Conservation (phyloP, 169 alveolate genomes). For the Babesia microti region DNA sequence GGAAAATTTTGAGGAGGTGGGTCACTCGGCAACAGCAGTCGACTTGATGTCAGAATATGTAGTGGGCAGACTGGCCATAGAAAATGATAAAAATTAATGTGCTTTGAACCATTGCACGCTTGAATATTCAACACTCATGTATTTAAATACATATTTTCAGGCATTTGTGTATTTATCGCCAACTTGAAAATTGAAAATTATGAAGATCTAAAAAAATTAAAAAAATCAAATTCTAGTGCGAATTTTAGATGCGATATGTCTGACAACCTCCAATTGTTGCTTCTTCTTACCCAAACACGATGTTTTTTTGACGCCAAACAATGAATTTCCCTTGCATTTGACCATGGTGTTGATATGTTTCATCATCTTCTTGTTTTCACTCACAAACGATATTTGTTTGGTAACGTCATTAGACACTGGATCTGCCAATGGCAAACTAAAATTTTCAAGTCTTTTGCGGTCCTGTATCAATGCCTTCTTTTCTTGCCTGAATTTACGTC, state of each 20-base stretch:
- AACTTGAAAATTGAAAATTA: too few relatives aligned
- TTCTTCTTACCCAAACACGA: constrained; percentile 20
- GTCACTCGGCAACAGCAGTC: constrained; percentile 22
- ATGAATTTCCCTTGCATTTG: constrained; percentile 16
- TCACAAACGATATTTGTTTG: constrained; percentile 17
- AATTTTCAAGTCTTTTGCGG: constrained; percentile 3
- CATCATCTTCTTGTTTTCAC: constrained; percentile 14
- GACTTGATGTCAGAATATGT: constrained; percentile 19
- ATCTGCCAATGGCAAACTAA: constrained; percentile 9
- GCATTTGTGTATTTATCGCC: too few relatives aligned
- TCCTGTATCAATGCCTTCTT: constrained; percentile 16
- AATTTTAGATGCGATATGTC: constrained; percentile 31
- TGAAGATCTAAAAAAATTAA: too few relatives aligned
- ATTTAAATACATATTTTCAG: too few relatives aligned
- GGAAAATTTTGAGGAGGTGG: constrained; percentile 10
- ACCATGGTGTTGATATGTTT: constrained; percentile 30
- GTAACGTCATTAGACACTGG: constrained; percentile 14
- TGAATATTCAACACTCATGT: too few relatives aligned
- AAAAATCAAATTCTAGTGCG: too few relatives aligned
- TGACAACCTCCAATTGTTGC: constrained; percentile 25
- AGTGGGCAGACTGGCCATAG: constrained; percentile 28
- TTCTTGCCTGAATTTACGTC: constrained; percentile 16
- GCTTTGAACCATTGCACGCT: too few relatives aligned
- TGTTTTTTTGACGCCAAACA: too few relatives aligned
- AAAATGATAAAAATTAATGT: too few relatives aligned